phyloP scores from a whole-genome alignment of 1,139 yeast genomes.

The Chernovozyma aurita region DNA sequence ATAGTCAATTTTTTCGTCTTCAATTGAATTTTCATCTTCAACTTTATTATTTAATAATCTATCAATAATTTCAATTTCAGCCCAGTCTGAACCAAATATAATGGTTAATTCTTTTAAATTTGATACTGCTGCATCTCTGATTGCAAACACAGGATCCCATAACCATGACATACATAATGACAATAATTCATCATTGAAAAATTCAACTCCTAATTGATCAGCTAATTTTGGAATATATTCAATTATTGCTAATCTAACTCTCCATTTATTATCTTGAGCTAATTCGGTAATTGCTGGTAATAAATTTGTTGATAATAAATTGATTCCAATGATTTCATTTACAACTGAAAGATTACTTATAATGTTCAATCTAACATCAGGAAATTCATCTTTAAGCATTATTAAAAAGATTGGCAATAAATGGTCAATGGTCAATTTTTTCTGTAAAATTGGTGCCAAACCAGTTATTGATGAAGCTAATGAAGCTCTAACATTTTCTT shows the following conservation, averaged over 20 bases:
- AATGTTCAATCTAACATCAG: slow-evolving; percentile 92
- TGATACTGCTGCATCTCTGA: slow-evolving; percentile 91
- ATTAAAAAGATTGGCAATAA: slow-evolving; percentile 83
- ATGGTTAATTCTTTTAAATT: slow-evolving; percentile 76
- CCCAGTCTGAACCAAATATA: slow-evolving; percentile 94
- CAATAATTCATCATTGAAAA: slow-evolving; percentile 88
- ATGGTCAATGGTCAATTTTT: slow-evolving; percentile 76
- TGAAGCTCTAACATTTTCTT: slow-evolving; percentile 90
- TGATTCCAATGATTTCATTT: slow-evolving; percentile 91
- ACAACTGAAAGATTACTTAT: slow-evolving; percentile 89
- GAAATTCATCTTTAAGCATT: slow-evolving; percentile 95
- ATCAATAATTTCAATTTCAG: slow-evolving; percentile 75
- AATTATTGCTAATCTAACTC: slow-evolving; percentile 94
- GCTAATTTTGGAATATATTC: slow-evolving; percentile 95
- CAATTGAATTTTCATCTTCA: slow-evolving; percentile 16
- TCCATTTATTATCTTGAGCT: slow-evolving; percentile 96
- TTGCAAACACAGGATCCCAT: slow-evolving; percentile 96
- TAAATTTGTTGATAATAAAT: slow-evolving; percentile 75
- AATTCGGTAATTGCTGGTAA: slow-evolving; percentile 95
- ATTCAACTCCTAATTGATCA: slow-evolving; percentile 89
- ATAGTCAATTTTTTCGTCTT: slow-evolving; percentile 40
- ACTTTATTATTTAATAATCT: slow-evolving; percentile 51
- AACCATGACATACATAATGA: slow-evolving; percentile 93
- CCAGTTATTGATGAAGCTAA: slow-evolving; percentile 86
- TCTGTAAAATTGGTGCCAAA: slow-evolving; percentile 81